Base-by-base conservation (phyloP, 805 yeast species). In the Schwanniomyces pseudopolymorphus region DNA sequence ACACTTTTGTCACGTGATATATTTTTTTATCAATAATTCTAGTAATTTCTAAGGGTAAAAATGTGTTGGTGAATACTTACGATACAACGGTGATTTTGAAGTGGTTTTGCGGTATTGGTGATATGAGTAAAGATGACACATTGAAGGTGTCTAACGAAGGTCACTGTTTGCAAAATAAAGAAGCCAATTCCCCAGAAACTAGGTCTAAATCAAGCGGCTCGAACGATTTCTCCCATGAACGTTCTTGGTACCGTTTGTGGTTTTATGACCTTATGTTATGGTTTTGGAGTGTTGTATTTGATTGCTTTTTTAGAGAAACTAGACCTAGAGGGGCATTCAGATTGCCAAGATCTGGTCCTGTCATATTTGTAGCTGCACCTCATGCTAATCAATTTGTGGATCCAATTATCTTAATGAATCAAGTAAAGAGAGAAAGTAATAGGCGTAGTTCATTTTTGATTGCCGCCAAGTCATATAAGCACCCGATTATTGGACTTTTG, bases 331-430 rank as follows among this genome's bases (percentile, higher is more conserved):
- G 97, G 1, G 89, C 96, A 1, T 89, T 81, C 67, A 78, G 83
- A 41, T 59, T 83, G 27, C 85, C 86, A 0, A 73, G 77, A 25
- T 65, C 77, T 8, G 97, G 97, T 0, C 92, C 98, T 0, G 84
- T 90, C 7, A 85, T 92, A 45, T 85, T 94, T 51, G 98, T 94
- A 28, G 95, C 94, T 9, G 99, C 97, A 2, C 98, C 98, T 1
- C 99, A 92, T 70, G 96, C 96, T n/a, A 89, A 89, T 60, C 96
- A 89, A 67, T 91, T 91, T 61, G 89, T 91, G 27, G 80, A 80
- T 44, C 92, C 94, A 1, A 80, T 91, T 41, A 78, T 94, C 43
- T 72, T 94, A 40, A 84, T 89, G 87, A 84, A 87, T 40, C 92
- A 87, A 60, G 92, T 88, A 21, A 79, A 83, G 55, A 71, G 73